These are phyloP conservation scores for Strigomonas galati DNA, from an alignment of 208 protist genomes.

Conservation along the genomic window DNA sequence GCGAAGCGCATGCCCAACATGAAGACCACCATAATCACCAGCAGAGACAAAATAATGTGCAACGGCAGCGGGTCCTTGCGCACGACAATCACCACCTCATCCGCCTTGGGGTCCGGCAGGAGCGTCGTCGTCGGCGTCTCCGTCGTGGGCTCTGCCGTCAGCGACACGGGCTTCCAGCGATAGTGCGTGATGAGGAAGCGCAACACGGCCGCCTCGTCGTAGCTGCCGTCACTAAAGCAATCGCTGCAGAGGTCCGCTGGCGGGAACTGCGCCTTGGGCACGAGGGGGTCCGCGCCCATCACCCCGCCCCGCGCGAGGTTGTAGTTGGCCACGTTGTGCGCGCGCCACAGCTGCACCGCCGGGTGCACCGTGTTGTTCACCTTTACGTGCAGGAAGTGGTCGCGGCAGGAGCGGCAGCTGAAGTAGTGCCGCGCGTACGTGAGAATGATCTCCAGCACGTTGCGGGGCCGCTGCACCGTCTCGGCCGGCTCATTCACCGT, in stretches of 20 bases:
- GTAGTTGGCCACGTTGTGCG: constrained; percentile 69
- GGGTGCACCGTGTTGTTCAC: constrained; percentile 25
- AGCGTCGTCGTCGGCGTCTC: background rate
- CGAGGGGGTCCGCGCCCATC: constrained; percentile 42
- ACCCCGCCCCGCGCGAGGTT: constrained; percentile 26
- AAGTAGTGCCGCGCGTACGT: constrained; percentile 65
- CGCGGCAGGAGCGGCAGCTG: constrained; percentile 46
- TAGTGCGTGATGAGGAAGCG: background rate
- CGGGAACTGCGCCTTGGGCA: constrained; percentile 64
- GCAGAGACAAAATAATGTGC: background rate
- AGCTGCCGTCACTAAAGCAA: constrained; percentile 22
- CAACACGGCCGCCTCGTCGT: constrained; percentile 6
- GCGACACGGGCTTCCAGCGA: background rate
- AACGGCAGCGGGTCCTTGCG: background rate
- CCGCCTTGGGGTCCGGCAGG: background rate
- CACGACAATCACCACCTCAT: background rate
- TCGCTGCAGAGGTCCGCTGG: constrained; percentile 19
- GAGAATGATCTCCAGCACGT: constrained; percentile 39
- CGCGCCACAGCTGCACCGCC: constrained; percentile 60
- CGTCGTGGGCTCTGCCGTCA: background rate
- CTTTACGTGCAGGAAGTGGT: constrained; percentile 50
- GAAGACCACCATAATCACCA: background rate
- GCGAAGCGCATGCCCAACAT: too few species aligned
- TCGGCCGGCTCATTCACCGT: constrained; percentile 18
- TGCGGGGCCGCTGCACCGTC: background rate